Evolutionary conservation across 306 rosid species (phyloP).

Genomic region (Ziziphus jujuba): DNA sequence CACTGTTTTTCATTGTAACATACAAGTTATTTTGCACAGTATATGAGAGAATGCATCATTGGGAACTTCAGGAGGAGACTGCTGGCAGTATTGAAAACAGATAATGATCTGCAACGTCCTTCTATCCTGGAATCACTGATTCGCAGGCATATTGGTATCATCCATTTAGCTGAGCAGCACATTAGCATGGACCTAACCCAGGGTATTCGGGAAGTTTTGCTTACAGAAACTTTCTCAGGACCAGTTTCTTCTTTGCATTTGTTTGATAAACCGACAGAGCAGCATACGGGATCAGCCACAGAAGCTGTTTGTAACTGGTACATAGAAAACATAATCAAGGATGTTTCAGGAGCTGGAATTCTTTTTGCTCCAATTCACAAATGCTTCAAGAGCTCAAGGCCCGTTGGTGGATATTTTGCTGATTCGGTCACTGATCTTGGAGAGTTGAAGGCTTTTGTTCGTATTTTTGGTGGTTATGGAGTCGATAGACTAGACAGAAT

Average conservation of each 20-base stretch:
- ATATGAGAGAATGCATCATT: conserved; percentile 99
- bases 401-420: conserved; percentile 99
- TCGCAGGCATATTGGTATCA: conserved; percentile 78
- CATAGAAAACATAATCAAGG: conserved; percentile 90
- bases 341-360: conserved; percentile 90
- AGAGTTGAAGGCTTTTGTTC: conserved; percentile 86
- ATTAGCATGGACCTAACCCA: conserved; percentile 96
- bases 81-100: conserved; percentile 90
- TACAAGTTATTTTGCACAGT: conserved; percentile 57
- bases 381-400: conserved; percentile 96
- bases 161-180: conserved; percentile 98
- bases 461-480: conserved; percentile 93
- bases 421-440: conserved; percentile 91
- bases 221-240: conserved; percentile 86
- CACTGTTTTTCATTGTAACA: conserved; percentile 18
- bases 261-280: conserved; percentile 85
- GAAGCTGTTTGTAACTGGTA: conserved; percentile 95
- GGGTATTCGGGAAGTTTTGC: conserved; percentile 92
- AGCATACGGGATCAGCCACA: conserved; percentile 85
- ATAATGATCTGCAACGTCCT: conserved; percentile 95
- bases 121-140: conserved; percentile 83
- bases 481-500: conserved; percentile 88
- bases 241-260: conserved; percentile 93
- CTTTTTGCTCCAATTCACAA: conserved; percentile 88
- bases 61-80: conserved; percentile 97